Conservation (phyloP, 768 basidiomycete genomes). For the Pisolithus tinctorius region DNA sequence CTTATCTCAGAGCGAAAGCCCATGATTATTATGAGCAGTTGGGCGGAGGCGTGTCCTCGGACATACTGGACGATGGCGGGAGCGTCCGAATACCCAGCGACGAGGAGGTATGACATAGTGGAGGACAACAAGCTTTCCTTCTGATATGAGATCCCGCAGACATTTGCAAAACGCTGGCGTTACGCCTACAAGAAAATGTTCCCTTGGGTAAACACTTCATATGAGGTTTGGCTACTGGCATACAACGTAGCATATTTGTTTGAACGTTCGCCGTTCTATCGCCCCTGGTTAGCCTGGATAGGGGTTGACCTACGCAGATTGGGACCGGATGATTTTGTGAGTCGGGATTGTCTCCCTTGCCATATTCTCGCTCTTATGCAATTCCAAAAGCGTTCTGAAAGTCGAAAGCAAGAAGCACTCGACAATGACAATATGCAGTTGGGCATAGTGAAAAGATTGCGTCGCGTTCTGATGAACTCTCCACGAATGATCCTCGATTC, state of each 20-base stretch:
- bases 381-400: slow-evolving; percentile 11
- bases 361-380: slow-evolving; percentile 1
- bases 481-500: slow-evolving; percentile 71
- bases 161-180: slow-evolving; percentile 45
- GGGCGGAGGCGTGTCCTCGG: slow-evolving; percentile 73
- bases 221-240: slow-evolving; percentile 76
- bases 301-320: slow-evolving; percentile 79
- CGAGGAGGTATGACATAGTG: slow-evolving; percentile 38
- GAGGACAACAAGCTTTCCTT: not conserved
- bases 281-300: slow-evolving; percentile 88
- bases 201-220: slow-evolving; percentile 72
- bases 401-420: slow-evolving; percentile 9
- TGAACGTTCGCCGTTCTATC: slow-evolving; percentile 76
- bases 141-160: slow-evolving; percentile 30
- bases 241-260: slow-evolving; percentile 91
- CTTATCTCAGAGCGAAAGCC: slow-evolving; percentile 83
- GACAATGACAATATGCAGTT: slow-evolving; percentile 21
- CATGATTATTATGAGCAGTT: slow-evolving; percentile 88
- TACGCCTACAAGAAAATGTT: slow-evolving; percentile 67
- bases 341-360: slow-evolving; percentile 16
- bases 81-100: slow-evolving; percentile 44
- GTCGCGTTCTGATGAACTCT: slow-evolving; percentile 40
- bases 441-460: slow-evolving; percentile 38
- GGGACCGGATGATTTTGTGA: slow-evolving; percentile 71
- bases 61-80: slow-evolving; percentile 51